phyloP scores from a whole-genome alignment of 805 yeast species.

The Debaryomyces maramus region DNA sequence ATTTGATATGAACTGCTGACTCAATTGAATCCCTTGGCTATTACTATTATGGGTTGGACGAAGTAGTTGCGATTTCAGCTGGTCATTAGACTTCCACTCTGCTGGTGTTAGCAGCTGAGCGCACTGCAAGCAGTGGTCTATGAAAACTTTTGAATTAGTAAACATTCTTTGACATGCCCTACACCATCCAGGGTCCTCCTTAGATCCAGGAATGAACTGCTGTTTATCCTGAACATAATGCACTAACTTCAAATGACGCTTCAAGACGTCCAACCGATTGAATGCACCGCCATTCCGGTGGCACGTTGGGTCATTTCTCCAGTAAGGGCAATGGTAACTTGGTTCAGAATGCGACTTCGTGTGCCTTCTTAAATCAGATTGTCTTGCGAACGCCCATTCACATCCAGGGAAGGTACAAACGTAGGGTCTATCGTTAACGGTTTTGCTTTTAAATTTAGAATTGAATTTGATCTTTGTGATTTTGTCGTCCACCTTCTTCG shows the following conservation, averaged over 20 bases:
- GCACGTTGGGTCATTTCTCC: constrained; percentile 67
- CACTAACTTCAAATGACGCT: constrained; percentile 68
- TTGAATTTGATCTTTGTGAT: constrained; percentile 8
- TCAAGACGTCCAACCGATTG: constrained; percentile 70
- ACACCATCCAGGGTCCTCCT: constrained; percentile 67
- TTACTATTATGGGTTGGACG: neutral
- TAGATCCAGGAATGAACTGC: constrained; percentile 23
- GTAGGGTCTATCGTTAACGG: constrained; percentile 29
- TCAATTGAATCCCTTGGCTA: neutral
- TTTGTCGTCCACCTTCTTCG: constrained; percentile 10
- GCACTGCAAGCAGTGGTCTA: constrained; percentile 66
- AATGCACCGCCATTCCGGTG: constrained; percentile 78
- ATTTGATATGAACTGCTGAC: neutral
- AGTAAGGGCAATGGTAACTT: constrained; percentile 69
- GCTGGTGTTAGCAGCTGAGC: constrained; percentile 36
- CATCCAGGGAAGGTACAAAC: constrained; percentile 47
- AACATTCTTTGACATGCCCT: constrained; percentile 61
- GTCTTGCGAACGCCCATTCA: constrained; percentile 69
- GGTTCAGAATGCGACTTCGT: constrained; percentile 66
- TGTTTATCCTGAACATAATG: constrained; percentile 58
- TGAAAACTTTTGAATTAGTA: constrained; percentile 52
- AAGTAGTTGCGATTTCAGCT: neutral
- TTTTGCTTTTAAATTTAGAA: neutral
- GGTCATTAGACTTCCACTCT: constrained; percentile 19
- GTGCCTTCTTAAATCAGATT: constrained; percentile 69